A percentile compares a stretch with the other conserved stretches of the same genome.
Evolutionary conservation across 2,329 filamentous ascomycete species (phyloP).

Genomic region (Trichoderma asperellum): DNA sequence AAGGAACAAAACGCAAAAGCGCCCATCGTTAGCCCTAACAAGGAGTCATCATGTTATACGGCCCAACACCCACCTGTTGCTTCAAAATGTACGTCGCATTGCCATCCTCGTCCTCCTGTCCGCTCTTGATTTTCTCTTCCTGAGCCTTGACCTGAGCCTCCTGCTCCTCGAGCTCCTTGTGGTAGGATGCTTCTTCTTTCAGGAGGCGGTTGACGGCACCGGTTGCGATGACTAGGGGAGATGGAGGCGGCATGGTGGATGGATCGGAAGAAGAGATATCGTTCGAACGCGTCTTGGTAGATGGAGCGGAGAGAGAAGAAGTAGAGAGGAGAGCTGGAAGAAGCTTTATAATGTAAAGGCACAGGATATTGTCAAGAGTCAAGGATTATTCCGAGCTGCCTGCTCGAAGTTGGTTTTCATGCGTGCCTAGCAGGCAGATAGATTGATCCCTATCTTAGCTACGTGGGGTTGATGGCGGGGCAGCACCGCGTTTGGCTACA

Average conservation of each 20-base stretch:
- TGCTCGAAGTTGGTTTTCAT: neutral
- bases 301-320: neutral
- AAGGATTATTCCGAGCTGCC: neutral
- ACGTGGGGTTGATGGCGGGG: conserved; percentile 26
- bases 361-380: neutral
- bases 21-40: neutral
- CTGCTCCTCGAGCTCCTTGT: conserved; percentile 80
- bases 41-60: conserved; percentile 9
- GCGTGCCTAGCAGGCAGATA: conserved; percentile 15
- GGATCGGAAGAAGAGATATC: neutral
- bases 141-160: conserved; percentile 71
- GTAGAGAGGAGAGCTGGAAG: no score
- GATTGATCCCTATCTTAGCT: neutral
- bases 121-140: conserved; percentile 59
- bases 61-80: conserved; percentile 72
- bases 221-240: conserved; percentile 77
- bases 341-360: neutral
- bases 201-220: conserved; percentile 80
- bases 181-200: conserved; percentile 90
- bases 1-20: neutral
- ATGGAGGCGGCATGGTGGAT: conserved; percentile 72
- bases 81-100: conserved; percentile 80
- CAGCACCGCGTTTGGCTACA: neutral
- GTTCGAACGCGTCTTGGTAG: neutral
- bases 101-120: conserved; percentile 61